phyloP scores from a whole-genome alignment of 1,284 basidiomycete species.

The Earliella scabrosa region DNA sequence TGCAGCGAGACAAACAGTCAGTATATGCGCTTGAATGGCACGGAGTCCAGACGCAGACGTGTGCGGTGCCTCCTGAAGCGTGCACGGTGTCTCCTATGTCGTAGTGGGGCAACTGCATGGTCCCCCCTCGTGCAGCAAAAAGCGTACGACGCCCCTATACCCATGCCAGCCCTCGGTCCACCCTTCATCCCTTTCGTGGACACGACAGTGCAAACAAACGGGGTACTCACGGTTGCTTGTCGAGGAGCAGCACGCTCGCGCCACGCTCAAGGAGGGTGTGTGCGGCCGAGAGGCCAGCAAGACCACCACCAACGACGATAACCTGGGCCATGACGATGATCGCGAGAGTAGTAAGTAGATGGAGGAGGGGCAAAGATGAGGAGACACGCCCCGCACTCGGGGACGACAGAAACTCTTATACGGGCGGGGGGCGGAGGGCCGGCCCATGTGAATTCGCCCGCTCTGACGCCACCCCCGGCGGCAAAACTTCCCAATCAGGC shows the following conservation, averaged over 20 bases:
- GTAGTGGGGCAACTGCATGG: no score
- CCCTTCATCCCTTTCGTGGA: no score
- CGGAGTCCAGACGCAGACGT: no score
- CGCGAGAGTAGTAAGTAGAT: constrained; percentile 22
- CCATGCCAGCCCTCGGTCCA: no score
- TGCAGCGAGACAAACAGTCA: constrained; percentile 31
- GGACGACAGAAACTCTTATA: background rate
- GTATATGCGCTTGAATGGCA: no score
- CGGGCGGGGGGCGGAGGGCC: background rate
- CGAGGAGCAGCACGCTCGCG: constrained; percentile 89
- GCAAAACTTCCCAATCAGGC: background rate
- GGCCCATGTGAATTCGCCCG: background rate
- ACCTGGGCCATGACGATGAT: constrained; percentile 65
- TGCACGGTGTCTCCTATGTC: no score
- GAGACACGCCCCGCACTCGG: constrained; percentile 19
- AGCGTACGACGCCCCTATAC: no score
- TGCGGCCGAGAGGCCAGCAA: constrained; percentile 91
- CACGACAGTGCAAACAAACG: no score
- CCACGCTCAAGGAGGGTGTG: constrained; percentile 97
- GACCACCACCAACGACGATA: constrained; percentile 94
- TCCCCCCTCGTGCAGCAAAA: no score
- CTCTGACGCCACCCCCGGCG: background rate
- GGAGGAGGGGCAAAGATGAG: constrained; percentile 13
- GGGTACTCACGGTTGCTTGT: constrained; percentile 77
- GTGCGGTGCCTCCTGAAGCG: no score